These are phyloP conservation scores for Pilasporangium apinafurcum DNA, from an alignment of 352 stramenopile genomes.

Conservation along the genomic window DNA sequence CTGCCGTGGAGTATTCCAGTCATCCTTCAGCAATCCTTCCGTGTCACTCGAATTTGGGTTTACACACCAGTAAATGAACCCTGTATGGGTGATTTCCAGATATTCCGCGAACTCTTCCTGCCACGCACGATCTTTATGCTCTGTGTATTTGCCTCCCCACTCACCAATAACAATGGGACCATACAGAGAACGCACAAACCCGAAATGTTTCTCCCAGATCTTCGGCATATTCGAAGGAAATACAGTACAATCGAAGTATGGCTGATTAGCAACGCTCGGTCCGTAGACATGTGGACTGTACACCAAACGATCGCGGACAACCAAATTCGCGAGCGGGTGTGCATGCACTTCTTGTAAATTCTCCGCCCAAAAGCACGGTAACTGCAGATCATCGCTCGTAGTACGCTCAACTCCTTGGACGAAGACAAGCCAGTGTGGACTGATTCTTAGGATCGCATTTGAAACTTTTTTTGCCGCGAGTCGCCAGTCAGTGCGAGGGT, in stretches of 20 bases:
- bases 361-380: conserved; percentile 49
- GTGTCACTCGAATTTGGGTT: conserved; percentile 63
- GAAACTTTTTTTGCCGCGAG: conserved; percentile 23
- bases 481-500: conserved; percentile 38
- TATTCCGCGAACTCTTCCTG: conserved; percentile 43
- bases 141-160: conserved; percentile 42
- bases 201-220: conserved; percentile 59
- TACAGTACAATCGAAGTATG: conserved; percentile 29
- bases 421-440: conserved; percentile 44
- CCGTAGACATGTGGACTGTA: conserved; percentile 49
- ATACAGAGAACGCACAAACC: conserved; percentile 22
- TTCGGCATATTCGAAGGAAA: conserved; percentile 39
- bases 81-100: conserved; percentile 14
- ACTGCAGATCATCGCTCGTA: conserved; percentile 12
- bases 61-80: conserved; percentile 56
- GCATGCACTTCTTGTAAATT: conserved; percentile 23
- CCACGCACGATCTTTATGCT: conserved; percentile 31
- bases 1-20: conserved; percentile 43
- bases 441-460: conserved; percentile 14
- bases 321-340: conserved; percentile 15
- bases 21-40: conserved; percentile 39
- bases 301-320: conserved; percentile 34
- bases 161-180: conserved; percentile 49
- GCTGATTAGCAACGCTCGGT: conserved; percentile 27
- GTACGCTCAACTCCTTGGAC: conserved; percentile 42